Evolutionary conservation across 1,284 basidiomycete genomes (phyloP).

Genomic region (Grifola frondosa): DNA sequence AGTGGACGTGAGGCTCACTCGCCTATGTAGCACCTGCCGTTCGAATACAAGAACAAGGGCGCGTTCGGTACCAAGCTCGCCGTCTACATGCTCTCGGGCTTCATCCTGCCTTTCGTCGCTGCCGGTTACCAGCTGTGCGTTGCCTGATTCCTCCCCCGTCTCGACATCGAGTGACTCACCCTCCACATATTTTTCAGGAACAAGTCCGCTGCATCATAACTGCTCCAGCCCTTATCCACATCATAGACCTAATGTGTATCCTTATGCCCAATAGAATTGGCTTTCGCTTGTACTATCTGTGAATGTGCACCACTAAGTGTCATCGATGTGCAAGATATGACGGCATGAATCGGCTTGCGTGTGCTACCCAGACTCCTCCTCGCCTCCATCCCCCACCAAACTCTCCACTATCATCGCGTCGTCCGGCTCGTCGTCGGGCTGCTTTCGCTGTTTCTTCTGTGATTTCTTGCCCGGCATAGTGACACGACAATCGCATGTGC

Average conservation of each 20-base stretch:
- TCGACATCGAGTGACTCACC: conserved; percentile 1
- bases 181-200: conserved; percentile 16
- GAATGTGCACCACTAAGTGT: background rate
- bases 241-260: conserved; percentile 21
- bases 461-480: conserved; percentile 38
- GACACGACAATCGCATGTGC: conserved; percentile 63
- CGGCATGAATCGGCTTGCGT: background rate
- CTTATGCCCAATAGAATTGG: conserved; percentile 8
- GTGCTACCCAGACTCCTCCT: conserved; percentile 8
- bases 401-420: conserved; percentile 17
- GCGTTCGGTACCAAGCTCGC: conserved; percentile 59
- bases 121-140: conserved; percentile 65
- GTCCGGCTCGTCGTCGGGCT: conserved; percentile 32
- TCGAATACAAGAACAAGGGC: conserved; percentile 55
- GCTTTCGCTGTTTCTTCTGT: conserved; percentile 33
- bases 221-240: conserved; percentile 7
- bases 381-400: conserved; percentile 10
- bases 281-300: background rate
- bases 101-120: conserved; percentile 67
- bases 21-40: conserved; percentile 62
- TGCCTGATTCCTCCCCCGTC: conserved; percentile 11
- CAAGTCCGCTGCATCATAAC: conserved; percentile 21
- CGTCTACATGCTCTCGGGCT: conserved; percentile 55
- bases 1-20: conserved; percentile 3
- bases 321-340: background rate